Evolutionary conservation across 495 filamentous ascomycete genomes (phyloP), one percentile per base, ranked within the genome.

Genomic region (Tuber melanosporum): DNA sequence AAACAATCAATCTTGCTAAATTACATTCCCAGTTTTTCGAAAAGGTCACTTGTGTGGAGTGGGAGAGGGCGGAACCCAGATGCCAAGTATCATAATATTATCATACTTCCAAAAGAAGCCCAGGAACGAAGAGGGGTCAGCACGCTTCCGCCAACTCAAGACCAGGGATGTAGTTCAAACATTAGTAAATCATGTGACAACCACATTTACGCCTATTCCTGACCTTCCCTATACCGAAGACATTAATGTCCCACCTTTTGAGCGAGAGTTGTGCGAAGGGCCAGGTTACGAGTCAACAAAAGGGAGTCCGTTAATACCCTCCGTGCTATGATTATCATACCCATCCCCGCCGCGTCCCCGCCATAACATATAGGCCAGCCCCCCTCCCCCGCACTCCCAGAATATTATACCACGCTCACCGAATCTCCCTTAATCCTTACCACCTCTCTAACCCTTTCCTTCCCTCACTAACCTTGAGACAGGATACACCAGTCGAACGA

Each of bases 401-500:
- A 0, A 19, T 20, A 20, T 17, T 4, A 49, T 22, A 9, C 19
- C 6, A 9, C 20, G 19, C 47, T 6, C 5, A 49, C 20, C 6
- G 6, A 49, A 49, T 9, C 47, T 19, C 15, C 15, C 45, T 47
- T 47, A 47, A 8, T 10, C 42, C 42, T 6, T 43, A 43, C 42
- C 42, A 43, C 42, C 42, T 8, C 42, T 43, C 8, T 43, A 19
- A 22, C 20, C 20, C 46, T 19, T 22, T 0, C 47, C 19, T 19
- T 20, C 22, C 49, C 9, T 7, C 49, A 0, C 7, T 20, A 52
- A 49, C 46, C 47, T 22, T n/a, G n/a, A n/a, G 6, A 20, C 39
- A 2, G 1, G 39, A 41, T 1, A n/a, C 20, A 43, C 0, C 22
- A 1, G 7, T 9, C 1, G 22, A 0, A 0, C 22, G 49, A 26